Conservation (phyloP, 306 rosid species). For the Datisca glomerata region DNA sequence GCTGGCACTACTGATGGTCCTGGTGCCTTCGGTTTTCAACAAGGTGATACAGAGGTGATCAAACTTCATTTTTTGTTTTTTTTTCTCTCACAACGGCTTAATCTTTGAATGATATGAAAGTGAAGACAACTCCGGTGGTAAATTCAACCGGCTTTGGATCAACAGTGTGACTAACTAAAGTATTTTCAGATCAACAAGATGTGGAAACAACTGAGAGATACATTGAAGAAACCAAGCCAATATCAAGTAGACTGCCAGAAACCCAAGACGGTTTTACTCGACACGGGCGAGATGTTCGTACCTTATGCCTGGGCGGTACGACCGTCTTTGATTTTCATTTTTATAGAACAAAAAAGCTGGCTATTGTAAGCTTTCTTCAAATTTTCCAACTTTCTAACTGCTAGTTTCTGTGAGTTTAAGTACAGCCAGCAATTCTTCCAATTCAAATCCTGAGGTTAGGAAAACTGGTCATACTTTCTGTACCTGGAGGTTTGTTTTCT, state of each 20-base stretch:
- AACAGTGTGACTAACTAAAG: background rate
- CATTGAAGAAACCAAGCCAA: constrained; percentile 40
- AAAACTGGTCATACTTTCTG: constrained; percentile 68
- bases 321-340: background rate
- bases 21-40: constrained; percentile 69
- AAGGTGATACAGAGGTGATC: constrained; percentile 62
- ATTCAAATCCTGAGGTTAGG: constrained; percentile 79
- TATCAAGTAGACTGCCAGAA: constrained; percentile 62
- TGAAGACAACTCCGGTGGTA: no score
- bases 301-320: constrained; percentile 91
- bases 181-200: constrained; percentile 38
- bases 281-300: constrained; percentile 67
- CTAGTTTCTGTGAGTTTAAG: background rate
- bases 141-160: no score
- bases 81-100: no score
- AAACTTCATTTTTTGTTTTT: no score
- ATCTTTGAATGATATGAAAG: no score
- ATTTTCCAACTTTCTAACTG: background rate
- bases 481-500: constrained; percentile 72
- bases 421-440: constrained; percentile 80
- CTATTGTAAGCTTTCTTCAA: no score
- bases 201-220: constrained; percentile 40
- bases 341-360: background rate
- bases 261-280: constrained; percentile 63
- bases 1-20: constrained; percentile 95